Conservation (phyloP, 176 grass and related monocot species). For the Saccharum officinarum region DNA sequence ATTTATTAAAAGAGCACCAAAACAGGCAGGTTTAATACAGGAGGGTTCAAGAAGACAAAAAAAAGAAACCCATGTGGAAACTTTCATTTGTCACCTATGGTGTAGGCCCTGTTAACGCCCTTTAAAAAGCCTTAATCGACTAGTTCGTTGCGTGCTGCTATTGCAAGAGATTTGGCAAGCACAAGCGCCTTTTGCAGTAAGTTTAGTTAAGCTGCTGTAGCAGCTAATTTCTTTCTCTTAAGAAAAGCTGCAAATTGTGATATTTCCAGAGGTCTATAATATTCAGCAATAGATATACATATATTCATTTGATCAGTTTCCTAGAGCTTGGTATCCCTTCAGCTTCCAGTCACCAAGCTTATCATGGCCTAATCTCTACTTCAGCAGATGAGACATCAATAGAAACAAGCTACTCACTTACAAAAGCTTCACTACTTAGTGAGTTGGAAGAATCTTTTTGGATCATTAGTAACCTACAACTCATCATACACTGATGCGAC, state of each 20-base stretch:
- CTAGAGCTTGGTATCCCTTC: not conserved
- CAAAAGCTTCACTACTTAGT: conserved; percentile 30
- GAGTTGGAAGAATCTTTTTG: conserved; percentile 37
- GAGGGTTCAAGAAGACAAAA: too few relatives aligned
- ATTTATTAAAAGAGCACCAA: too few relatives aligned
- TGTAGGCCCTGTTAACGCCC: not conserved
- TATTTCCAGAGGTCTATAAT: not conserved
- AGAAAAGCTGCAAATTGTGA: not conserved
- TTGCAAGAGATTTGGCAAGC: not conserved
- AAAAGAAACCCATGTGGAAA: not conserved
- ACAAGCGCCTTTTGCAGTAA: not conserved
- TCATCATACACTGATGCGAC: conserved; percentile 16
- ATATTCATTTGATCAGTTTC: not conserved
- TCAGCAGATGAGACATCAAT: conserved; percentile 10
- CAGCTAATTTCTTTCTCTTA: not conserved
- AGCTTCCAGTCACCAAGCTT: not conserved
- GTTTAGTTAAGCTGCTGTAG: not conserved
- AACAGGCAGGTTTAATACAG: too few relatives aligned
- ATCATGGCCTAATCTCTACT: not conserved
- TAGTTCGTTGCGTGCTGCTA: not conserved
- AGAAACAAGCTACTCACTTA: conserved; percentile 37
- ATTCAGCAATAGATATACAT: not conserved
- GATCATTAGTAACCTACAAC: conserved; percentile 26
- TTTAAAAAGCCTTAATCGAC: not conserved
- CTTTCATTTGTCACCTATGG: not conserved